Evolutionary conservation across 495 filamentous ascomycete genomes (phyloP).

Genomic region (Zalerion maritima): DNA sequence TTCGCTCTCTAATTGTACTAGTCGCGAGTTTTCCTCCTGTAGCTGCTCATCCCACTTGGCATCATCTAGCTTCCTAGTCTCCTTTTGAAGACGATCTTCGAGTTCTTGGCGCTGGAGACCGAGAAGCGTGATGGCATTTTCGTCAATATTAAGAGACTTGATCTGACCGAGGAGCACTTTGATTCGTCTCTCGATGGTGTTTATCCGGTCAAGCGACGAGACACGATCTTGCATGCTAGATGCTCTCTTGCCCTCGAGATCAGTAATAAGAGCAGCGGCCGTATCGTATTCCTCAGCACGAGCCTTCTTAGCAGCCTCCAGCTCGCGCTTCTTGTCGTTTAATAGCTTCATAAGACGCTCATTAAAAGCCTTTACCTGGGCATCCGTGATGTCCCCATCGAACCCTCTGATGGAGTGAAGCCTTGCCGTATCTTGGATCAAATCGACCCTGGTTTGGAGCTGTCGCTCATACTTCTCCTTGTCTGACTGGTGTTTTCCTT

Average conservation of each 20-base stretch:
- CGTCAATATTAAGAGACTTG: conserved; percentile 59
- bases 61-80: conserved; percentile 42
- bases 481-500: conserved; percentile 72
- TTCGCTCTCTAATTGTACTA: conserved; percentile 53
- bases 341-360: conserved; percentile 56
- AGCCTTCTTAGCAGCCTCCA: conserved; percentile 60
- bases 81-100: conserved; percentile 42
- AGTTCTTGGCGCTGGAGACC: conserved; percentile 59
- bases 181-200: conserved; percentile 52
- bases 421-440: conserved; percentile 66
- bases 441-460: conserved; percentile 45
- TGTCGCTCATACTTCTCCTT: conserved; percentile 76
- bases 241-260: conserved; percentile 53
- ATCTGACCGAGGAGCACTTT: conserved; percentile 46
- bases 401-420: conserved; percentile 75
- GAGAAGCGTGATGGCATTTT: conserved; percentile 62
- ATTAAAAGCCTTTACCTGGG: conserved; percentile 60
- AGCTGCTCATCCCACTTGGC: conserved; percentile 57
- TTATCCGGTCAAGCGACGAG: conserved; percentile 51
- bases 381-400: conserved; percentile 61
- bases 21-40: conserved; percentile 41
- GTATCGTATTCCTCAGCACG: conserved; percentile 54
- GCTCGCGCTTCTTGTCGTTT: conserved; percentile 58
- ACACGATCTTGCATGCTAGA: conserved; percentile 56
- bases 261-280: conserved; percentile 49